Base-by-base conservation (phyloP, 176 grass and related monocot genomes). In the Juncus effusus region DNA sequence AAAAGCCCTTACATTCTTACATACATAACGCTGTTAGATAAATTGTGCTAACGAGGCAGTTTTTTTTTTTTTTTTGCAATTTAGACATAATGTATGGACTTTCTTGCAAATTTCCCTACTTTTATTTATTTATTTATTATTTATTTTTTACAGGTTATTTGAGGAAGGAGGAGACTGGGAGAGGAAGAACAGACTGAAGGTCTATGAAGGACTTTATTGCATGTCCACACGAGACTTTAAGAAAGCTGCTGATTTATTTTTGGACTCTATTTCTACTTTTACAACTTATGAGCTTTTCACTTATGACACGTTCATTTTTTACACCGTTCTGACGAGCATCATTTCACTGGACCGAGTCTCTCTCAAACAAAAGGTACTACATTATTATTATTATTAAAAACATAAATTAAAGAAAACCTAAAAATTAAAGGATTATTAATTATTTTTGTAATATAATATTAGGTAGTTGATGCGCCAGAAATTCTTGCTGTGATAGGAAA, bases 91-190 rank as follows among this genome's bases (percentile, higher is more conserved):
- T 40, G 13, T 16, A 6, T 66, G n/a, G 53, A 70, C 13, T 70
- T 70, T 42, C 15, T 65, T 74, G 10, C 10, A 13, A n/a, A 19
- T 74, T 16, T 67, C 28, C 42, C 19, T 72, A 56, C 59, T 60
- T 35, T 36, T 13, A 12, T 80, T 80, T 12, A 70, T 38, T 35
- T 70, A 58, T 44, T 77, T 65, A 69, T 58, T 60, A 1, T 40
- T 80, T 13, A 40, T 36, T 55, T 10, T 81, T 51, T 63, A 45
- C 78, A 93, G 95, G 40, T 82, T 99, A 80, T 99, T 99, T 76
- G 95, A 99, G 69, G 85, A 87, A 66, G 95, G 89, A 83, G 89
- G 95, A 78, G 95, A 99, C 42, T 94, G 89, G 95, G 95, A 99
- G 78, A 93, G 95, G 56, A 99, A 99, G 81, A 99, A 99, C 69